A percentile compares a stretch with the other conserved stretches of the same genome.
These are phyloP conservation scores for Eucalyptus pauciflora DNA, from an alignment of 345 rosid species.

Conservation along the genomic window DNA sequence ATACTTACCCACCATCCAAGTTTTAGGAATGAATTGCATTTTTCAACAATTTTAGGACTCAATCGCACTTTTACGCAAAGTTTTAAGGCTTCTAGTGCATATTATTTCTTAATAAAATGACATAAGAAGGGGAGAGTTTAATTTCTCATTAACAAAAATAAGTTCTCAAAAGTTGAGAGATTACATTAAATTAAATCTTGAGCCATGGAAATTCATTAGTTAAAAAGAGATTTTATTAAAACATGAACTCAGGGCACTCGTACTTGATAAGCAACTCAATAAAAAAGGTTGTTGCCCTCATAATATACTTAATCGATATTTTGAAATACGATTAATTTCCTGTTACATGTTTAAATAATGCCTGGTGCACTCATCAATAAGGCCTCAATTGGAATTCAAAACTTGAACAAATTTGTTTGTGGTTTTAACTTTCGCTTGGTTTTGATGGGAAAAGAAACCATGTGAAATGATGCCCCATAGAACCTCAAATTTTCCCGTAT, in stretches of 20 bases:
- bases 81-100: not conserved
- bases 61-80: rapidly evolving
- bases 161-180: not conserved
- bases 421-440: not conserved
- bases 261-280: not conserved
- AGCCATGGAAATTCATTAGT: not conserved
- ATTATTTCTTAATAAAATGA: not conserved
- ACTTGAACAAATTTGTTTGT: not conserved
- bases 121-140: not conserved
- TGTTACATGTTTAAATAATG: not conserved
- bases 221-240: too few relatives aligned
- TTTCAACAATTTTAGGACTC: not conserved
- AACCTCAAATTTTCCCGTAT: not conserved
- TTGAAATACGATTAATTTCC: not conserved
- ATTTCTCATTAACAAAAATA: not conserved
- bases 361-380: not conserved
- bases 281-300: too few relatives aligned
- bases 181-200: not conserved
- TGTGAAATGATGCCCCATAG: not conserved
- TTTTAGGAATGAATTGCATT: too few relatives aligned
- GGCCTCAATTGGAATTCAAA: not conserved
- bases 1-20: not conserved
- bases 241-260: not conserved
- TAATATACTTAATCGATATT: too few relatives aligned
- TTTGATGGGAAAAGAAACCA: not conserved